Evolutionary conservation across 176 grass and related monocot species (phyloP).

Genomic region (Avena sativa): DNA sequence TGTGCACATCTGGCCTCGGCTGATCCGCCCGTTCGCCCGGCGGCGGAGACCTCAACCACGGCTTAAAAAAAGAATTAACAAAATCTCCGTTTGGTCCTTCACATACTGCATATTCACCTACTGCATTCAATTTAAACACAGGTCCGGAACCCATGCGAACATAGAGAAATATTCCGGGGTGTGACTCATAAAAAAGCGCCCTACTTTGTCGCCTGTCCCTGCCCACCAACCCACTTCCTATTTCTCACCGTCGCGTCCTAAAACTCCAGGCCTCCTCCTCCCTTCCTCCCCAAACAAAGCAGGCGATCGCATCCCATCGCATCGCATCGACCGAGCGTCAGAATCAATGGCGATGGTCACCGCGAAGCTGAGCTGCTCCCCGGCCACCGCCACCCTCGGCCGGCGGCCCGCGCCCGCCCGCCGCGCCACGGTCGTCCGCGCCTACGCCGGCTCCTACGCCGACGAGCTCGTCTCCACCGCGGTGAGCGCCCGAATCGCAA

Average conservation of each 20-base stretch:
- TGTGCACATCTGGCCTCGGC: neutral
- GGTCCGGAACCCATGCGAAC: rapidly evolving
- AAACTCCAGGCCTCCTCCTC: neutral
- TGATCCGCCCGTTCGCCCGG: neutral
- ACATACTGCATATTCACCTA: neutral
- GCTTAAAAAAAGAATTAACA: neutral
- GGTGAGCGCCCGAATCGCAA: constrained; percentile 48
- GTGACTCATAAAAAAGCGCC: neutral
- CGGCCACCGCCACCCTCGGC: constrained; percentile 33
- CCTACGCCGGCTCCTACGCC: constrained; percentile 69
- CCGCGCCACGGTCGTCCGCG: constrained; percentile 60
- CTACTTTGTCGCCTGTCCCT: neutral
- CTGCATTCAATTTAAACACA: too few relatives aligned
- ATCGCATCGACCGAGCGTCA: neutral
- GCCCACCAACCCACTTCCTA: constrained; percentile 43
- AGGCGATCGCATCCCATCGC: neutral
- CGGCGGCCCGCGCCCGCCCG: constrained; percentile 42
- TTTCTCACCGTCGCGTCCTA: constrained; percentile 40
- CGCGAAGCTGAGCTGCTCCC: constrained; percentile 57
- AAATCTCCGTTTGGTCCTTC: neutral
- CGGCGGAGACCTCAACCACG: neutral
- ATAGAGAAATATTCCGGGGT: neutral
- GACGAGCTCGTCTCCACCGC: constrained; percentile 96
- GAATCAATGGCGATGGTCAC: constrained; percentile 56
- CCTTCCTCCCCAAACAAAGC: neutral